Evolutionary conservation across 1,139 yeast species (phyloP).

Genomic region (Saccharomyces pastorianus): DNA sequence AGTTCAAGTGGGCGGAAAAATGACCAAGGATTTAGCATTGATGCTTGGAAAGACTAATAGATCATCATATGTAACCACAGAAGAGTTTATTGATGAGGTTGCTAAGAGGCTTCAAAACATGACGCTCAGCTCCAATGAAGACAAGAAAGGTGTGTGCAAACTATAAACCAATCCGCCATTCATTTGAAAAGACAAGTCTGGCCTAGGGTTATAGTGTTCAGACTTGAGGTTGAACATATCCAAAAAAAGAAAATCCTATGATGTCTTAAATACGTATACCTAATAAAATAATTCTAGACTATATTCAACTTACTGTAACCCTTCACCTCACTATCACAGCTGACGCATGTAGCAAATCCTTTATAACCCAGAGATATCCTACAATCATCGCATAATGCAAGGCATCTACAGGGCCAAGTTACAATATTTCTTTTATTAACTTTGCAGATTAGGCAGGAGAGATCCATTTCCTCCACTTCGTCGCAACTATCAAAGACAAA

Average conservation of each 20-base stretch:
- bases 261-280: neutral
- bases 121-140: neutral
- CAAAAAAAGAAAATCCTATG: neutral
- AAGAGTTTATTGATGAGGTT: conserved; percentile 82
- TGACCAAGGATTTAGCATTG: conserved; percentile 92
- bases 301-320: conserved; percentile 41
- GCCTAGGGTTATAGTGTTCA: neutral
- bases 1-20: conserved; percentile 71
- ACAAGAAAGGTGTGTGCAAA: neutral
- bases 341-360: conserved; percentile 73
- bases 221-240: neutral
- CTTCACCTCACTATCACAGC: conserved; percentile 70
- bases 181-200: neutral
- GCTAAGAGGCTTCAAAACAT: conserved; percentile 38
- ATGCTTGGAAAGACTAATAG: conserved; percentile 79
- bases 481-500: neutral
- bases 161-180: neutral
- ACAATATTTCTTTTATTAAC: conserved; percentile 65
- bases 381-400: conserved; percentile 84
- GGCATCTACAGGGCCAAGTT: conserved; percentile 89
- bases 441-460: conserved; percentile 73
- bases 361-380: conserved; percentile 64
- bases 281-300: neutral
- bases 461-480: conserved; percentile 14
- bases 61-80: conserved; percentile 72